Base-by-base conservation (phyloP, 2,329 filamentous ascomycete genomes). In the Xylaria sp. region DNA sequence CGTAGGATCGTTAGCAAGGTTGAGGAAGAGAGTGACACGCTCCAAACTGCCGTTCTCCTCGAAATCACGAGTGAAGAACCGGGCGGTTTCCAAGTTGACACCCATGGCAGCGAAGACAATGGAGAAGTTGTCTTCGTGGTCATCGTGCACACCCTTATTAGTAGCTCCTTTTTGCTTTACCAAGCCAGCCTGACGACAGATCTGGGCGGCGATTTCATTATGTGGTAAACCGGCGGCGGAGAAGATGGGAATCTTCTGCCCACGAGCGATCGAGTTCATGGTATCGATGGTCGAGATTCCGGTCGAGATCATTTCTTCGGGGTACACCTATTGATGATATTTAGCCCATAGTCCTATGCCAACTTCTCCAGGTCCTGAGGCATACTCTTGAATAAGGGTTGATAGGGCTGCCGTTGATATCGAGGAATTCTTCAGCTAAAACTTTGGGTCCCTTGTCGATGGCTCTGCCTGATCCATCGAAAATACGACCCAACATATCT, bases 71-170 rank as follows among this genome's bases (percentile, higher is more conserved):
- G 95, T 98, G 87, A 99, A 99, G 89, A 99, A 99, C 77, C 96
- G 92, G 77, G 92, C 93, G 39, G 96, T 99, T 82, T 99, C 96
- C 91, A 99, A 90, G 86, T 99, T 99, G 77, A 99, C 96, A 94
- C 96, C 96, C 96, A 99, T 99, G 79, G 96, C 96, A 80, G 94
- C 97, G 81, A 99, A 99, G 67, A 99, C 96, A 78, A 99, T 99
- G 70, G 94, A 98, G 88, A 99, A 99, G 87, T 99, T 99, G 80
- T 99, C 96, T 79, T 98, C 94, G 83, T 99, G 96, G 66, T 91
- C 94, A 79, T 99, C 97, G 80, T 99, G 96, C 32, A 96, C 91
- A 74, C 92, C 94, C 89, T 99, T 99, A 81, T 93, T 97, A 44
- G 94, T 91, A 63, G 90, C 82, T 61, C 94, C 87, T 86, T 94